Evolutionary conservation across 768 basidiomycete genomes (phyloP).

Genomic region (Lactifluus subvellereus): DNA sequence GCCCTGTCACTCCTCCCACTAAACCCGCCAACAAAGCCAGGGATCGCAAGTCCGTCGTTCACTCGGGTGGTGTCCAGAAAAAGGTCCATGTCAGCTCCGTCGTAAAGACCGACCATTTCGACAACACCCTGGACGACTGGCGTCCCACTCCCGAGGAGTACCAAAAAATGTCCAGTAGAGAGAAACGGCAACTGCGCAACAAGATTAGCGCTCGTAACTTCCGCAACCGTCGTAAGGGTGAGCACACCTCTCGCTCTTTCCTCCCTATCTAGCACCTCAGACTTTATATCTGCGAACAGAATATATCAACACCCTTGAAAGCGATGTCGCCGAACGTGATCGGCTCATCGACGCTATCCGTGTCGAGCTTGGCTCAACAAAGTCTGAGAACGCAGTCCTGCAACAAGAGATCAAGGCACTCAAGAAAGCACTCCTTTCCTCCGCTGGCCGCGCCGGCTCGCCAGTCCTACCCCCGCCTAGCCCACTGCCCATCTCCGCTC

Average conservation of each 20-base stretch:
- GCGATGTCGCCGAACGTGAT: conserved; percentile 90
- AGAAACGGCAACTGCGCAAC: conserved; percentile 93
- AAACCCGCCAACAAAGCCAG: conserved; percentile 41
- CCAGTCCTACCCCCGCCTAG: conserved; percentile 43
- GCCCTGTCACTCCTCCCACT: conserved; percentile 25
- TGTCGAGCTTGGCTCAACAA: conserved; percentile 70
- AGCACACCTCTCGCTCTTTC: conserved; percentile 19
- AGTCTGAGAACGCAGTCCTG: conserved; percentile 78
- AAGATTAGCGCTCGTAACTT: conserved; percentile 97
- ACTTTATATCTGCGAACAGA: conserved; percentile 41
- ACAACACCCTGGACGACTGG: conserved; percentile 70
- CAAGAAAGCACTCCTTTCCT: conserved; percentile 68
- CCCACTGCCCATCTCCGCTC: conserved; percentile 31
- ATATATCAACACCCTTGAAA: conserved; percentile 91
- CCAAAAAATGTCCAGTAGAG: conserved; percentile 90
- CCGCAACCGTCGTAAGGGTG: conserved; percentile 89
- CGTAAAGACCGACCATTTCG: conserved; percentile 40
- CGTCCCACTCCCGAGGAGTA: conserved; percentile 88
- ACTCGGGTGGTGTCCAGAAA: conserved; percentile 69
- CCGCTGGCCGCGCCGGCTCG: conserved; percentile 41
- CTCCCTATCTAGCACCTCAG: neutral
- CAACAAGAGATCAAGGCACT: conserved; percentile 69
- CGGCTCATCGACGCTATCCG: conserved; percentile 83
- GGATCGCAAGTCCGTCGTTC: conserved; percentile 61
- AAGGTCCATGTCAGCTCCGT: conserved; percentile 35